These are phyloP conservation scores for Pseudonitzschia delicatissima DNA, from an alignment of 108 stramenopile genomes.

Conservation along the genomic window DNA sequence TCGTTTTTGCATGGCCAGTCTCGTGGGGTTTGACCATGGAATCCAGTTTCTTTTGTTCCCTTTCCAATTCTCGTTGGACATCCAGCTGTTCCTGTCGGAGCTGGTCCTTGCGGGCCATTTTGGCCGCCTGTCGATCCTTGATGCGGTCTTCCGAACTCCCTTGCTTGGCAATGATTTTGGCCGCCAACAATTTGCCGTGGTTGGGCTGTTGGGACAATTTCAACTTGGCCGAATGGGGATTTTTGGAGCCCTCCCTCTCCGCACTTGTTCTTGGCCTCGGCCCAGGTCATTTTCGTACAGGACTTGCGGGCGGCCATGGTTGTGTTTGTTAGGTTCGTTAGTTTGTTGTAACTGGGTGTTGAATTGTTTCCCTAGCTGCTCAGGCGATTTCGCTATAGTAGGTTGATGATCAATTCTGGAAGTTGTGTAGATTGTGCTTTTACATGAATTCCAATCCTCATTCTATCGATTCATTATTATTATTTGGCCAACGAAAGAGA, in stretches of 20 bases:
- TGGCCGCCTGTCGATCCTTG: conserved; percentile 28
- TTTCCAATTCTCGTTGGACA: conserved; percentile 32
- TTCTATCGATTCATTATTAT: no score
- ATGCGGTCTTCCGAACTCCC: conserved; percentile 4
- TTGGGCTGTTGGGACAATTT: conserved; percentile 8
- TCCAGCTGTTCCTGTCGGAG: conserved; percentile 19
- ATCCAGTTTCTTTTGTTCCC: conserved; percentile 24
- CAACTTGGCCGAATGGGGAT: background rate
- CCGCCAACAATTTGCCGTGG: conserved; percentile 33
- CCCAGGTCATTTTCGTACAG: conserved; percentile 51
- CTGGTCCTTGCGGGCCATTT: conserved; percentile 21
- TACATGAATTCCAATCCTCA: no score
- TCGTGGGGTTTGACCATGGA: conserved; percentile 27
- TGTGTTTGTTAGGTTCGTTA: background rate
- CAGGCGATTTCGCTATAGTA: background rate
- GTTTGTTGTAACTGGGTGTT: background rate
- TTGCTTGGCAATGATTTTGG: conserved; percentile 30
- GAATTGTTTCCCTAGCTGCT: background rate
- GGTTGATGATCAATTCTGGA: background rate
- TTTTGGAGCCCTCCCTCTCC: conserved; percentile 25
- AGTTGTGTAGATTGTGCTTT: background rate
- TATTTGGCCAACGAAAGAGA: no score
- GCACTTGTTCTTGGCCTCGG: conserved; percentile 49
- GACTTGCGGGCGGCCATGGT: conserved; percentile 52
- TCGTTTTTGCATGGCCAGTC: conserved; percentile 8